Conservation (phyloP, 176 grass and related monocot species). For the Thinopyrum elongatum region DNA sequence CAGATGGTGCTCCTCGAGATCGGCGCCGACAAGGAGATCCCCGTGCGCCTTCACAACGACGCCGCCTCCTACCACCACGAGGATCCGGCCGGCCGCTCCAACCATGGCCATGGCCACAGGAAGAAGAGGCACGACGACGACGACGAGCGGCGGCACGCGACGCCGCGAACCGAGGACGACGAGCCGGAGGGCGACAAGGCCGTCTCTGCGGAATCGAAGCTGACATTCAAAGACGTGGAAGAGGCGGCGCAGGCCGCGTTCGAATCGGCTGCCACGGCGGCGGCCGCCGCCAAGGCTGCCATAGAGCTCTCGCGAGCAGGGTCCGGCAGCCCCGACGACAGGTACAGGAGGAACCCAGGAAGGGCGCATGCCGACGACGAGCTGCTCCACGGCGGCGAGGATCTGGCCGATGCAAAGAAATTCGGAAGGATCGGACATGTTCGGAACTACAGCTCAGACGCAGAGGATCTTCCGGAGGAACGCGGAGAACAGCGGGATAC, state of each 20-base stretch:
- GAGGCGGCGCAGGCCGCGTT: slow-evolving; percentile 85
- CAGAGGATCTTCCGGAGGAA: slow-evolving; percentile 20
- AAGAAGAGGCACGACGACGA: not conserved
- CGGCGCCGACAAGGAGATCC: slow-evolving; percentile 68
- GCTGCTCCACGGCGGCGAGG: not conserved
- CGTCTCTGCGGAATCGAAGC: not conserved
- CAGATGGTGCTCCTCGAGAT: slow-evolving; percentile 77
- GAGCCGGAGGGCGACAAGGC: not conserved
- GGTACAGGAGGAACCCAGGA: slow-evolving; percentile 1
- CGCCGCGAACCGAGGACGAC: not conserved
- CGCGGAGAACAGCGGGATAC: not conserved
- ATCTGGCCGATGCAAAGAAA: not conserved
- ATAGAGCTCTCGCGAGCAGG: slow-evolving; percentile 65
- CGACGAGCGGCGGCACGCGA: not conserved
- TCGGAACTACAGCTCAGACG: slow-evolving; percentile 11
- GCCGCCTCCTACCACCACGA: not conserved
- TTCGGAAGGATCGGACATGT: not conserved
- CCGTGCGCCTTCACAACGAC: slow-evolving; percentile 41
- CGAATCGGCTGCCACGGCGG: slow-evolving; percentile 64
- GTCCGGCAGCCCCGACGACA: not conserved
- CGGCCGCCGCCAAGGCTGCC: slow-evolving; percentile 74
- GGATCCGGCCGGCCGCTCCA: not conserved
- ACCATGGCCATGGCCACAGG: not conserved
- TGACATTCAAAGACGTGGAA: slow-evolving; percentile 58
- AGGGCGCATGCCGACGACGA: not conserved